A percentile compares a stretch with the other conserved stretches of the same genome.
These are phyloP conservation scores for Phlebiopsis gigantea DNA, from an alignment of 768 basidiomycete genomes.

Conservation along the genomic window DNA sequence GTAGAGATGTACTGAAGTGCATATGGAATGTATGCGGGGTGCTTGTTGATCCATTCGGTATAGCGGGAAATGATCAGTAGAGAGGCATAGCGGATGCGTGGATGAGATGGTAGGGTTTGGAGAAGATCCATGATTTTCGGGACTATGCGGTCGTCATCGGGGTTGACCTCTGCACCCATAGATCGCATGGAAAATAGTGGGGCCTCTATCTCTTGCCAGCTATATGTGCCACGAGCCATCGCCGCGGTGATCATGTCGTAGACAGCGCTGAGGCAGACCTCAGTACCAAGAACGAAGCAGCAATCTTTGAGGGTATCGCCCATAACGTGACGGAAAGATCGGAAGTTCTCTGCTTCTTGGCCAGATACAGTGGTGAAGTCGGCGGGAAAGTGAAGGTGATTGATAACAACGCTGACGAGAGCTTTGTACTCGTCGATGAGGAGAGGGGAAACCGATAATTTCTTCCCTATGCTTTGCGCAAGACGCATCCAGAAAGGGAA, in stretches of 20 bases:
- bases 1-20: conserved; percentile 89
- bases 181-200: conserved; percentile 96
- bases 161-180: conserved; percentile 93
- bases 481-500: conserved; percentile 99
- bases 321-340: conserved; percentile 95
- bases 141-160: conserved; percentile 76
- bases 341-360: conserved; percentile 91
- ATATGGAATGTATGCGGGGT: conserved; percentile 79
- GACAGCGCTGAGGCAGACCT: conserved; percentile 74
- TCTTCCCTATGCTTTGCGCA: conserved; percentile 83
- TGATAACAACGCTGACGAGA: conserved; percentile 82
- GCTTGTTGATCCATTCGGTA: conserved; percentile 91
- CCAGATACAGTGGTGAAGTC: conserved; percentile 60
- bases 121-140: conserved; percentile 96
- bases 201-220: conserved; percentile 98
- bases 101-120: conserved; percentile 83
- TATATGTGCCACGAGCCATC: conserved; percentile 54
- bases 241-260: conserved; percentile 77
- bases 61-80: conserved; percentile 93
- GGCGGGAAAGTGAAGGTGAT: conserved; percentile 85
- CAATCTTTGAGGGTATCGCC: conserved; percentile 99
- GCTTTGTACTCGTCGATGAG: conserved; percentile 79
- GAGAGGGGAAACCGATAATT: conserved; percentile 61
- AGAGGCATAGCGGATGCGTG: conserved; percentile 91
- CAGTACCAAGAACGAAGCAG: conserved; percentile 87